These are phyloP conservation scores for Crotalaria pallida DNA, from an alignment of 306 rosid species.

Conservation along the genomic window DNA sequence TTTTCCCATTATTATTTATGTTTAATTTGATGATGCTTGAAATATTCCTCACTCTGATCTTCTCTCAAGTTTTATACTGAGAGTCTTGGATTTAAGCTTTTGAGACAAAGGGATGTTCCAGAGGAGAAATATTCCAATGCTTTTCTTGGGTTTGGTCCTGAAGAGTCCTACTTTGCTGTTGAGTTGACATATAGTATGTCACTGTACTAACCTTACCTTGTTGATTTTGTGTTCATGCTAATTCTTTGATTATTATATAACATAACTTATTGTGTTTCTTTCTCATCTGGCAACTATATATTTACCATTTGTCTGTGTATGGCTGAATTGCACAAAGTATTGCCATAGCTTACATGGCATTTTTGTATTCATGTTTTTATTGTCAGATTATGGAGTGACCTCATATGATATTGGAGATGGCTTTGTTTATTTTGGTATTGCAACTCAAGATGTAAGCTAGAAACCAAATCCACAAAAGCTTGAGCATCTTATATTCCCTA, in stretches of 20 bases:
- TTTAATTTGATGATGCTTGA: background rate
- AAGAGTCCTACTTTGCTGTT: slow-evolving; percentile 59
- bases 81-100: slow-evolving; percentile 66
- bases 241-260: background rate
- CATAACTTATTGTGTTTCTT: background rate
- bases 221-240: background rate
- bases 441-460: slow-evolving; percentile 67
- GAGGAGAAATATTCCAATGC: slow-evolving; percentile 90
- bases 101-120: slow-evolving; percentile 75
- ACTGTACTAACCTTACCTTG: no score
- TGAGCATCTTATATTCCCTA: no score
- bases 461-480: background rate
- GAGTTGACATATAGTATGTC: slow-evolving; percentile 81
- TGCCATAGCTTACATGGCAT: no score
- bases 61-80: slow-evolving; percentile 75
- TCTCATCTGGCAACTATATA: no score
- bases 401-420: no score
- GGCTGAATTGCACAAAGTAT: background rate
- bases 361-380: no score
- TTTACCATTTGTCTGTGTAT: no score
- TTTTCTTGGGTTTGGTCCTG: slow-evolving; percentile 82
- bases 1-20: background rate
- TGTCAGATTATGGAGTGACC: no score
- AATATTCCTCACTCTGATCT: background rate
- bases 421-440: slow-evolving; percentile 88